Evolutionary conservation across 306 rosid species (phyloP).

Genomic region (Dalbergia cochinchinensis): DNA sequence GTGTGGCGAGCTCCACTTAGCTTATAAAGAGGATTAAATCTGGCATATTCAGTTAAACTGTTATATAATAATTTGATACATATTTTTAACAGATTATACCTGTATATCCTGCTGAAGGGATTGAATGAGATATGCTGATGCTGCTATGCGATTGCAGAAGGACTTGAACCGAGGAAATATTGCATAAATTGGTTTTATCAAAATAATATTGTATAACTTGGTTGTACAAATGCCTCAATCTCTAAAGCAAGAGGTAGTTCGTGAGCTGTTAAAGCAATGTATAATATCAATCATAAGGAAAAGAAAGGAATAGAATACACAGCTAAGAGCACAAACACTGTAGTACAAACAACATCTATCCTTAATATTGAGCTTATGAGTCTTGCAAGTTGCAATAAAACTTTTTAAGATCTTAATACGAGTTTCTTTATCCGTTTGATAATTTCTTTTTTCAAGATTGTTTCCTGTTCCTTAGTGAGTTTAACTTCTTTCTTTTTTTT

Average conservation of each 20-base stretch:
- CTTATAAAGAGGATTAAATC: not conserved
- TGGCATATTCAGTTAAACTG: conserved; percentile 16
- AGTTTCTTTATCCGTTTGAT: conserved; percentile 21
- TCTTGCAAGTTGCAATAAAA: not conserved
- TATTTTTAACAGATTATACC: conserved; percentile 6
- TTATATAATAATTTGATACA: not conserved
- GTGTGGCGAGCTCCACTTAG: conserved; percentile 4
- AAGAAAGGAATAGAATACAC: not conserved
- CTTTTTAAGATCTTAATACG: conserved; percentile 14
- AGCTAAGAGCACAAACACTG: too few relatives aligned
- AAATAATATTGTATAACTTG: conserved; percentile 2
- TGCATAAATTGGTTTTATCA: conserved; percentile 17
- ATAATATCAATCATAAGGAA: not conserved
- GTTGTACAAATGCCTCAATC: not conserved
- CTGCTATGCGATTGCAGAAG: conserved; percentile 17
- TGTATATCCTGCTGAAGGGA: conserved; percentile 10
- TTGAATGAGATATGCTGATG: conserved; percentile 19
- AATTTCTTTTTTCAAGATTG: conserved; percentile 3
- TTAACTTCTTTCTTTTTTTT: not conserved
- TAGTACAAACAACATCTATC: conserved; percentile 26
- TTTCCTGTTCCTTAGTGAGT: not conserved
- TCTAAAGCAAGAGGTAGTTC: not conserved
- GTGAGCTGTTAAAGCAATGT: conserved; percentile 5
- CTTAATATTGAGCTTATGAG: not conserved
- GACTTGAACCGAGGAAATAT: conserved; percentile 15